phyloP scores from a whole-genome alignment of 495 filamentous ascomycete species.

The Xylaria intraflava region DNA sequence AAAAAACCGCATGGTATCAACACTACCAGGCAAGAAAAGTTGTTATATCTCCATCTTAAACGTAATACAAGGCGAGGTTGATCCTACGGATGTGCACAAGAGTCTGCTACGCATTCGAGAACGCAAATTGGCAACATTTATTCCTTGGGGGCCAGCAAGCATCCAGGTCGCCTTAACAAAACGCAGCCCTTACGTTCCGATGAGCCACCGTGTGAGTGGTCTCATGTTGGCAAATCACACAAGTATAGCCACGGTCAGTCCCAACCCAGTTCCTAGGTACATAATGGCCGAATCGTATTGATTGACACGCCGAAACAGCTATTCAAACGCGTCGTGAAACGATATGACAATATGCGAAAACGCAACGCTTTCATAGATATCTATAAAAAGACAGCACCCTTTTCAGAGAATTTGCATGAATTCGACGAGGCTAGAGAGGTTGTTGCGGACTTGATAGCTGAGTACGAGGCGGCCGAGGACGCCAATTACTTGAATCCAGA shows the following conservation, averaged over 20 bases:
- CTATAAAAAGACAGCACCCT: slow-evolving; percentile 91
- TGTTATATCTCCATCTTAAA: slow-evolving; percentile 99
- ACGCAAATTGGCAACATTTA: slow-evolving; percentile 88
- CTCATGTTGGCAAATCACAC: slow-evolving; percentile 98
- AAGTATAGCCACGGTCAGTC: slow-evolving; percentile 75
- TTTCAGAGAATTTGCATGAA: slow-evolving; percentile 81
- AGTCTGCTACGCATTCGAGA: slow-evolving; percentile 93
- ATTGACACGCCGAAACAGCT: slow-evolving; percentile 37
- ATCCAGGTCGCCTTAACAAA: slow-evolving; percentile 97
- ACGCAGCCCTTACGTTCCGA: slow-evolving; percentile 87
- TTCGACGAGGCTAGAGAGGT: slow-evolving; percentile 92
- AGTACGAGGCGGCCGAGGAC: slow-evolving; percentile 93
- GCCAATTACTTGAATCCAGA: slow-evolving; percentile 76
- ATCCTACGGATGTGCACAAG: slow-evolving; percentile 96
- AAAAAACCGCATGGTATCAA: slow-evolving; percentile 98
- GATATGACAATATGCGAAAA: slow-evolving; percentile 88
- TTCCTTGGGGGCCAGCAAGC: slow-evolving; percentile 97
- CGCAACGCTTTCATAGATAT: slow-evolving; percentile 93
- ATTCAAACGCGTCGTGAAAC: slow-evolving; percentile 84
- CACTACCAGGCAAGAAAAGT: slow-evolving; percentile 88
- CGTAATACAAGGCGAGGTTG: slow-evolving; percentile 96
- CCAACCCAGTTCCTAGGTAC: neutral
- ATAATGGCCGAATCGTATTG: neutral
- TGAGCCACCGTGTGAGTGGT: slow-evolving; percentile 87
- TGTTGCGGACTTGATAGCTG: slow-evolving; percentile 76